These are phyloP conservation scores for Tuber calosporum DNA, from an alignment of 495 filamentous ascomycete genomes.

Conservation along the genomic window DNA sequence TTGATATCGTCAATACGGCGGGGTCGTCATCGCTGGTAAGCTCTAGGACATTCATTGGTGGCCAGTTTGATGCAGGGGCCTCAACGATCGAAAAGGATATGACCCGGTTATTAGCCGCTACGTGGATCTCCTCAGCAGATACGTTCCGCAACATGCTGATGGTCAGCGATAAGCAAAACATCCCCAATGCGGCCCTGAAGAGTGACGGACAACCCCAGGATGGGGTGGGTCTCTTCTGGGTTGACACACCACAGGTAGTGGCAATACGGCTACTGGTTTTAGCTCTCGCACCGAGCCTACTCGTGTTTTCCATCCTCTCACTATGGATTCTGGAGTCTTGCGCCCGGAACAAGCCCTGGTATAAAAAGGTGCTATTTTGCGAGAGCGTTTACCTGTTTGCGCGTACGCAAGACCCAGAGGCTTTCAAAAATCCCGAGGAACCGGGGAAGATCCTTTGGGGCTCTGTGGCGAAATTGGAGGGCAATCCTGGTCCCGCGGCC, in stretches of 20 bases:
- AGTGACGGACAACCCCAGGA: background rate
- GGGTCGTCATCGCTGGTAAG: background rate
- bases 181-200: background rate
- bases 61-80: background rate
- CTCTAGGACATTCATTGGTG: background rate
- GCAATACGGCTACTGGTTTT: background rate
- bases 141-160: slow-evolving; percentile 4
- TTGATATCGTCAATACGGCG: background rate
- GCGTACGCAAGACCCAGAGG: background rate
- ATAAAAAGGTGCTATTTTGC: background rate
- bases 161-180: background rate
- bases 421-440: fast-evolving
- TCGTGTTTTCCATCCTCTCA: background rate
- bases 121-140: background rate
- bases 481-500: too few relatives aligned
- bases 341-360: too few relatives aligned
- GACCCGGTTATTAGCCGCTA: background rate
- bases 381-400: background rate
- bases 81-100: background rate
- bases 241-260: background rate
- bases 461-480: too few relatives aligned
- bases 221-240: background rate
- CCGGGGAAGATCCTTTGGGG: too few relatives aligned
- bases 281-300: background rate
- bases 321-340: background rate